Base-by-base conservation (phyloP, 495 filamentous ascomycete species). In the Trichodelitschia bisporula region DNA sequence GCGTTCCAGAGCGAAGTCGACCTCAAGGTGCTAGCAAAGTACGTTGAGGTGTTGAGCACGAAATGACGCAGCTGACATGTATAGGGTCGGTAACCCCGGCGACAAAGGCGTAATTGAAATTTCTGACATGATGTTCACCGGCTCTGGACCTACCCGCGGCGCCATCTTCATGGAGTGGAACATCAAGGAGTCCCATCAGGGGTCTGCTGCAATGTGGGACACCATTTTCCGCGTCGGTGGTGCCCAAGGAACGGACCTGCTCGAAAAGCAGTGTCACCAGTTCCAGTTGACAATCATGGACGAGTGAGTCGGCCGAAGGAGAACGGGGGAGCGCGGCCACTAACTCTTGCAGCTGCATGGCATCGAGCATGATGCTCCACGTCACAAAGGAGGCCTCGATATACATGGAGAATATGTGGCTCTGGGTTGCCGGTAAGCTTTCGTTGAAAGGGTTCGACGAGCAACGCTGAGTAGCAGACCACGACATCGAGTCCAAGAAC, bases 381-480 rank as follows among this genome's bases (percentile, higher is more conserved):
- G 37, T 70, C 2, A 56, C 53, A 1, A 28, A 36, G 4, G 53
- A 50, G 2, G 53, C 55, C 1, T 61, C 57, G 2, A 54, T 47
- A 4, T 70, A 68, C 32, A 48, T 69, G 20, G 62, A 69, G 37
- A 58, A 62, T 38, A 51, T 68, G 40, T 68, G 64, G 62, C 57
- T 55, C 30, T 68, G 62, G 64, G 61, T 58, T 4, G 59, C 59
- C 0, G 61, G n/a, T n/a, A n/a, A n/a, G n/a, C n/a, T n/a, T n/a
- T n/a, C n/a, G n/a, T n/a, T n/a, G n/a, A n/a, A n/a, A n/a, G n/a
- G n/a, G n/a, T n/a, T n/a, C n/a, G n/a, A n/a, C n/a, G n/a, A n/a
- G n/a, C n/a, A n/a, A n/a, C n/a, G n/a, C n/a, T n/a, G n/a, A n/a
- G n/a, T n/a, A n/a, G n/a, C n/a, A n/a, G n/a, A 65, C 36, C 62